Conservation (phyloP, 2,329 filamentous ascomycete genomes). For the Exophiala oligosperma region DNA sequence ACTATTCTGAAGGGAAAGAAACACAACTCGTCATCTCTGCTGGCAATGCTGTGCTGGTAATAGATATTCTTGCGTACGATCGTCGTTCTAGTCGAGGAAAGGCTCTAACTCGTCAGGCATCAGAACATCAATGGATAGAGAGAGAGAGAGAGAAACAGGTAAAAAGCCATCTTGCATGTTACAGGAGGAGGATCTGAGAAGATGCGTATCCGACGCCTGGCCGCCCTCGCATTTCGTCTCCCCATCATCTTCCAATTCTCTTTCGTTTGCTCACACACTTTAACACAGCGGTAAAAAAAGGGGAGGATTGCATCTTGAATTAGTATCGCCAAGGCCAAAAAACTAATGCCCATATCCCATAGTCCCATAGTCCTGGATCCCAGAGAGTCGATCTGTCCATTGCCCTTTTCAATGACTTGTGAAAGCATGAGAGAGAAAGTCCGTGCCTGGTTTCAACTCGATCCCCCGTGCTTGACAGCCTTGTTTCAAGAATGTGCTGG, state of each 20-base stretch:
- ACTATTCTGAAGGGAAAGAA: slow-evolving; percentile 7
- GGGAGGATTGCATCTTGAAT: slow-evolving; percentile 7
- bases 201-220: slow-evolving; percentile 4
- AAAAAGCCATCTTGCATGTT: slow-evolving; percentile 18
- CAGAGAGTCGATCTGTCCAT: slow-evolving; percentile 7
- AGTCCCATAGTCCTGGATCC: slow-evolving; percentile 9
- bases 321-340: slow-evolving; percentile 18
- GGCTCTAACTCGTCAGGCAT: slow-evolving; percentile 8
- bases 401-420: slow-evolving; percentile 1
- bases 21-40: slow-evolving; percentile 5
- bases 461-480: neutral
- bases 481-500: neutral
- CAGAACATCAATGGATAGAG: neutral
- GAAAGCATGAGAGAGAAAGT: slow-evolving; percentile 10
- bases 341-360: slow-evolving; percentile 6
- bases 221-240: neutral
- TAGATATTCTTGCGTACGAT: neutral
- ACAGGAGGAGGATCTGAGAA: slow-evolving; percentile 12
- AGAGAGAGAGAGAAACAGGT: too few species aligned
- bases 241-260: neutral
- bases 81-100: neutral
- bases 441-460: slow-evolving; percentile 9
- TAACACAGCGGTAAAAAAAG: slow-evolving; percentile 10
- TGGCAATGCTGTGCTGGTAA: neutral
- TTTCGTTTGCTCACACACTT: slow-evolving; percentile 6